A percentile compares a stretch with the other conserved stretches of the same genome.
phyloP scores from a whole-genome alignment of 192 early-diverging fungal species.

The Coemansia sp. region DNA sequence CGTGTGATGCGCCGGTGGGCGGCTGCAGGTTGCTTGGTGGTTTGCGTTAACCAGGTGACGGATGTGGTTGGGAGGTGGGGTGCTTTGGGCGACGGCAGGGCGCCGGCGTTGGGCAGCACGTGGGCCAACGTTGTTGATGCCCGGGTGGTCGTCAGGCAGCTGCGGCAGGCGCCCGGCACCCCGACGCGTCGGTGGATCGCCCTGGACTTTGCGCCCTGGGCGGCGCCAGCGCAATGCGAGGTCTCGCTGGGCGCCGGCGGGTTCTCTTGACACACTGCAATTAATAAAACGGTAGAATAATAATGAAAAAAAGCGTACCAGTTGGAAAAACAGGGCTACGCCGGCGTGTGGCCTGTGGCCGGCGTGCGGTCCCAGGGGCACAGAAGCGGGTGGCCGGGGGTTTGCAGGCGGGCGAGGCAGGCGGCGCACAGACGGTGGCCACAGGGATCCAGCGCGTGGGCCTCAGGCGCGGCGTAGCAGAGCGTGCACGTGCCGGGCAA shows the following conservation, averaged over 20 bases:
- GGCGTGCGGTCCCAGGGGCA: slow-evolving; percentile 44
- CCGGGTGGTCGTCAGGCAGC: slow-evolving; percentile 56
- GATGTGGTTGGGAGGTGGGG: slow-evolving; percentile 27
- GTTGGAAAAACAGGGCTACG: too few species aligned
- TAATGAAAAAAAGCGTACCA: too few species aligned
- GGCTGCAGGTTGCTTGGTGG: slow-evolving; percentile 59
- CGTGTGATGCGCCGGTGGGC: slow-evolving; percentile 62
- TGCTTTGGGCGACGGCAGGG: slow-evolving; percentile 41
- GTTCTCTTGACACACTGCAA: too few species aligned
- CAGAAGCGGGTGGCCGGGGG: background rate
- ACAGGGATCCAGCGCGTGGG: slow-evolving; percentile 31
- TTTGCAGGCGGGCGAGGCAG: slow-evolving; percentile 31
- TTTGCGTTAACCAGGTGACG: slow-evolving; percentile 83
- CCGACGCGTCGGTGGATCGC: background rate
- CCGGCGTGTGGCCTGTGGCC: too few species aligned
- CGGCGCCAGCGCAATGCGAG: slow-evolving; percentile 31
- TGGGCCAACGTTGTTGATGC: slow-evolving; percentile 76
- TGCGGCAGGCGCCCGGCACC: slow-evolving; percentile 7
- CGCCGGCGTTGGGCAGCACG: slow-evolving; percentile 66
- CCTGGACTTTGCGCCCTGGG: slow-evolving; percentile 39
- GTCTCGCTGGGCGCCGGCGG: slow-evolving; percentile 29
- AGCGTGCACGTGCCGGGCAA: slow-evolving; percentile 32
- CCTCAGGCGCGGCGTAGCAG: slow-evolving; percentile 37
- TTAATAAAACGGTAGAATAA: too few species aligned
- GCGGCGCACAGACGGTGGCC: slow-evolving; percentile 23